Conservation (phyloP, 768 basidiomycete genomes). For the Suillus luteus region DNA sequence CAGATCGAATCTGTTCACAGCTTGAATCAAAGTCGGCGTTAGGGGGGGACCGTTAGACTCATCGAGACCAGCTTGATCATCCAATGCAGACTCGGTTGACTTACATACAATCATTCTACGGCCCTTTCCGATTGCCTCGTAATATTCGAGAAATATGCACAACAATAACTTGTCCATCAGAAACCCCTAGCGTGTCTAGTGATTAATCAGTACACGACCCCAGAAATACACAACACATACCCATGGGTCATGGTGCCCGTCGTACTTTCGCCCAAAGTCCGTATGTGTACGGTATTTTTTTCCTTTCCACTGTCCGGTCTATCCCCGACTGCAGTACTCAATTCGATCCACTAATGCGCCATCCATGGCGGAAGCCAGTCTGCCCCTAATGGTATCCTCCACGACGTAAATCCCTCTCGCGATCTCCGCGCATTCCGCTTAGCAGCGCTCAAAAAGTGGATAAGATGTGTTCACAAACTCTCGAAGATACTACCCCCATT, state of each 20-base stretch:
- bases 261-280: constrained; percentile 21
- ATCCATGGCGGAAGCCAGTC: constrained; percentile 12
- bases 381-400: constrained; percentile 5
- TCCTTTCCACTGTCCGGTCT: constrained; percentile 19
- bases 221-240: neutral
- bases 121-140: neutral
- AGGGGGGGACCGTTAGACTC: constrained; percentile 17
- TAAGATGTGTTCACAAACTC: neutral
- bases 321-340: constrained; percentile 15
- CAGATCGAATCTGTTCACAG: neutral
- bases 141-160: neutral
- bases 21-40: constrained; percentile 19
- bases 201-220: no score
- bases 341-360: neutral
- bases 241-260: neutral
- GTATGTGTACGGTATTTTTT: neutral
- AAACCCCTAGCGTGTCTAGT: no score
- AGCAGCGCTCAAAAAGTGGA: constrained; percentile 17
- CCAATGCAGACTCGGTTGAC: no score
- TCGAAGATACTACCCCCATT: neutral
- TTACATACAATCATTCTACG: neutral
- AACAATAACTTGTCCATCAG: neutral
- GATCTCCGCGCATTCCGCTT: constrained; percentile 21
- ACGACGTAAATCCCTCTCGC: constrained; percentile 8
- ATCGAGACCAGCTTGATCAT: neutral